Evolutionary conservation across 1,284 basidiomycete species (phyloP).

Genomic region (Melanopsichium pennsylvanicum): DNA sequence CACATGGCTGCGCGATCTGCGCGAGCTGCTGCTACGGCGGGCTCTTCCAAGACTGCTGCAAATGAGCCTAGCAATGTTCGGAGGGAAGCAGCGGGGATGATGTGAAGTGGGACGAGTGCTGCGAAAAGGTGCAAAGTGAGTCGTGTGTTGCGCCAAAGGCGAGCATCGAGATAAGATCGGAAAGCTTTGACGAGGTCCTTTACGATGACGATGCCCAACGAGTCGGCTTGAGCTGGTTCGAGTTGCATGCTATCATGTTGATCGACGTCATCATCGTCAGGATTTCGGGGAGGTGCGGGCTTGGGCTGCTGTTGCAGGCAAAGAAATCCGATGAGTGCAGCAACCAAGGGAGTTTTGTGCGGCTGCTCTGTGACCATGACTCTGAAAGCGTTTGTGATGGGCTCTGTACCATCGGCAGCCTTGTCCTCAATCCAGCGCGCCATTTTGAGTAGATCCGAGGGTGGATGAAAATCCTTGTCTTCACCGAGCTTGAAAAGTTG

Average conservation of each 20-base stretch:
- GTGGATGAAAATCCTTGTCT: conserved; percentile 51
- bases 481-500: conserved; percentile 54
- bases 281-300: not conserved
- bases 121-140: conserved; percentile 58
- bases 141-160: conserved; percentile 62
- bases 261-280: not conserved
- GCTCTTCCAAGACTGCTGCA: conserved; percentile 84
- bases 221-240: conserved; percentile 6
- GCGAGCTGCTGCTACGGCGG: conserved; percentile 84
- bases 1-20: conserved; percentile 84
- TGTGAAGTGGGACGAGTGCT: conserved; percentile 69
- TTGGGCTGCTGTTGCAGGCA: conserved; percentile 40
- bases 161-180: conserved; percentile 55
- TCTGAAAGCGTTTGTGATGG: conserved; percentile 51
- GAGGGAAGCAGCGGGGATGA: conserved; percentile 80
- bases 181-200: conserved; percentile 61
- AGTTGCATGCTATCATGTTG: conserved; percentile 1
- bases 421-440: conserved; percentile 57
- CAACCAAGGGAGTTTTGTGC: conserved; percentile 52
- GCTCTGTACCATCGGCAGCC: conserved; percentile 29
- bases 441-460: conserved; percentile 52
- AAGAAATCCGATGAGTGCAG: conserved; percentile 60
- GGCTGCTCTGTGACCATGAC: conserved; percentile 60
- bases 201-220: conserved; percentile 52
- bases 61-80: conserved; percentile 80